Evolutionary conservation across 1,139 yeast genomes (phyloP), one percentile per base, ranked within the genome.

Genomic region (Sugiyamaella grinbergsii): DNA sequence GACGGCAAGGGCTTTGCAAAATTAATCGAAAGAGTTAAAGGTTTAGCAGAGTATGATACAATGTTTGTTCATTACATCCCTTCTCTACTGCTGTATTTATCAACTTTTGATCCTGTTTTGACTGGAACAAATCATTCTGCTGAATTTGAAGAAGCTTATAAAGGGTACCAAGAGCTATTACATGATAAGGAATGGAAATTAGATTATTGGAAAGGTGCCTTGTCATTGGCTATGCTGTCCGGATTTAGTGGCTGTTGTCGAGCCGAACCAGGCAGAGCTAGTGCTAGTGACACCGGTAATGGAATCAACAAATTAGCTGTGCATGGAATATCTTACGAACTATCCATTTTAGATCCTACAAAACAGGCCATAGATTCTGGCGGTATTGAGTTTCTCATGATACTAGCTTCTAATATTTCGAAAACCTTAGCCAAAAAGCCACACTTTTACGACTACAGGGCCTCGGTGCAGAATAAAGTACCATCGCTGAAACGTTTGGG

Each of bases 341-440:
- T 66, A 33, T 80, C 77, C 36, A 74, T 82, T 39, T 68, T 73
- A 5, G 64, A 70, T 7, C 71, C 77, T 3, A 74, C 80, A 2
- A 76, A 78, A 50, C 68, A 68, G 55, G 84, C 79, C 50, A 78
- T 77, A 53, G 84, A 77, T 60, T 70, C 68, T 61, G 97, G 97
- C 24, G 95, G 90, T 0, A 71, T 91, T 58, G 98, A 93, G 65
- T 83, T 84, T 61, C 68, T 91, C 33, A 72, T 91, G 66, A 78
- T 86, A 16, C 69, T 83, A 36, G 74, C 91, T 1, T 84, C 94
- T 0, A 95, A 87, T 57, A 78, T 86, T 0, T 61, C 69, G 16
- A 60, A 68, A 4, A 66, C 65, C 42, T 36, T 63, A 61, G 61
- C 74, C 68, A 54, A 64, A 53, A 56, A 71, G 59, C 62, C 56